Conservation (phyloP, 192 early-diverging fungal species). For the Linnemannia elongata region DNA sequence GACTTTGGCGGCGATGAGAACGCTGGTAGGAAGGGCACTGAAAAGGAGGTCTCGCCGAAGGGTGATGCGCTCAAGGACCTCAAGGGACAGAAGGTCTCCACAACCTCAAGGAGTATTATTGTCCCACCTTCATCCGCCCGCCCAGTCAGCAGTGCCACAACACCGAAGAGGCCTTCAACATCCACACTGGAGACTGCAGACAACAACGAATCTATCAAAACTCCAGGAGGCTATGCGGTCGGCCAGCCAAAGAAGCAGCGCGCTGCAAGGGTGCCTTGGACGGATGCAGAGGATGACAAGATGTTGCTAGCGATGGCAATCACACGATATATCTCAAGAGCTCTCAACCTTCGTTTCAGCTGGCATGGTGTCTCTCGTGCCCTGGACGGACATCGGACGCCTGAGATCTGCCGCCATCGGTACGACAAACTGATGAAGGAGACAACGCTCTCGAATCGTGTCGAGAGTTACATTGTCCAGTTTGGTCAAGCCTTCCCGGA, state of each 20-base stretch:
- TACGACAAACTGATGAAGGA: conserved; percentile 33
- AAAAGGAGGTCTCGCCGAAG: background rate
- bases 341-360: conserved; percentile 34
- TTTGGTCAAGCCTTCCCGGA: conserved; percentile 22
- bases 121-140: background rate
- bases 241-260: conserved; percentile 21
- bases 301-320: conserved; percentile 24
- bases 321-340: conserved; percentile 23
- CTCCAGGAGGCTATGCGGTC: background rate
- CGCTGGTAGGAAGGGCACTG: background rate
- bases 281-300: conserved; percentile 21
- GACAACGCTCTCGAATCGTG: background rate
- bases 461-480: conserved; percentile 28
- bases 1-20: background rate
- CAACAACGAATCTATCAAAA: background rate
- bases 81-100: background rate
- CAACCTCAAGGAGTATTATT: background rate
- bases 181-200: background rate
- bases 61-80: background rate
- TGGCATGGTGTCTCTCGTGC: conserved; percentile 27
- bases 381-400: background rate
- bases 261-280: conserved; percentile 18
- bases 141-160: background rate
- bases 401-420: conserved; percentile 48
- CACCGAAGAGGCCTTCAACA: background rate